Evolutionary conservation across 257 asterid species (phyloP), one percentile per base, ranked within the genome.

Genomic region (Striga asiatica): DNA sequence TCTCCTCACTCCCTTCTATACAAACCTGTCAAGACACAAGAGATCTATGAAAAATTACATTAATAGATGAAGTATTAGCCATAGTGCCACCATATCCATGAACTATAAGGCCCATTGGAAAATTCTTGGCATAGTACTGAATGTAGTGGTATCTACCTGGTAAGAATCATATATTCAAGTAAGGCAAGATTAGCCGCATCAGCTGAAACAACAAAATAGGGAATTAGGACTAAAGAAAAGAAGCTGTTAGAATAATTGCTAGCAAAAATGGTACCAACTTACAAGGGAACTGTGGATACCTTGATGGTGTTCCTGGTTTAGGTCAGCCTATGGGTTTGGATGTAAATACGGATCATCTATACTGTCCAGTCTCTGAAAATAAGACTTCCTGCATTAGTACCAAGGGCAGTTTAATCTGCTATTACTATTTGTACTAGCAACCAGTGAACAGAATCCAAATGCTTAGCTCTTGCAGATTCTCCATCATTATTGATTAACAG

Each of bases 161-260:
- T 42, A 34, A 13, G 81, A 56, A 50, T 82, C 81, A 62, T 66
- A 78, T 16, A 64, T 65, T 89, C 93, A 39, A 45, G 27, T 65
- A 87, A 65, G 63, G 98, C 84, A 60, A 91, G 87, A 56, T 91
- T 68, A 41, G 67, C 93, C 18, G 83, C 76, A 70, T 84, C 87
- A 82, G 70, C 94, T 83, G 75, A 68, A 65, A 71, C 24, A 58
- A 39, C 34, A n/a, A 59, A 59, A 48, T 12, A 18, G 62, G 54
- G 59, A 24, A 49, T 16, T 34, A 55, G 58, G 42, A 58, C 16
- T 46, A 20, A 31, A 46, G n/a, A n/a, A n/a, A n/a, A n/a, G n/a
- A 67, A 21, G 7, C 35, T 51, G 19, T 37, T 28, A 60, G 17
- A 27, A 8, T 46, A 39, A 54, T 18, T 16, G 19, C 49, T 23